These are phyloP conservation scores for Mucor lusitanicus DNA, from an alignment of 371 early-diverging fungal genomes.

Conservation along the genomic window DNA sequence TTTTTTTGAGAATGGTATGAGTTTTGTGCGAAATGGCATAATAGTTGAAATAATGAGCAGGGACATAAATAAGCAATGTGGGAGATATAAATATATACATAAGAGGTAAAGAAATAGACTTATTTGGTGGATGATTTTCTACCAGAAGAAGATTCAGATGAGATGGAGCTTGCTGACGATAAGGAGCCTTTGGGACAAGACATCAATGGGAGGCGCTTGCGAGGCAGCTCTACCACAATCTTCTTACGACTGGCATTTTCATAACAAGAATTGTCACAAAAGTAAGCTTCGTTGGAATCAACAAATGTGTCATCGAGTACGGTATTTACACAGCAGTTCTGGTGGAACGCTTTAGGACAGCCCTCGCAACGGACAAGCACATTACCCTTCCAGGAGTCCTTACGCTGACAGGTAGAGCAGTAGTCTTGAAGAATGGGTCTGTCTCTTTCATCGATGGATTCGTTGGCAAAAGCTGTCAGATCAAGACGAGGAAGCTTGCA, in stretches of 20 bases:
- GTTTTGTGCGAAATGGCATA: neutral
- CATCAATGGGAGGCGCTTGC: slow-evolving; percentile 73
- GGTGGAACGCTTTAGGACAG: slow-evolving; percentile 84
- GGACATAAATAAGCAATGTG: neutral
- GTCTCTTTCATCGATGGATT: slow-evolving; percentile 74
- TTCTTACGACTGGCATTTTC: slow-evolving; percentile 64
- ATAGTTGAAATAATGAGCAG: neutral
- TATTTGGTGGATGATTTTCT: neutral
- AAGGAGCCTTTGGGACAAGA: slow-evolving; percentile 51
- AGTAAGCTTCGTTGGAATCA: slow-evolving; percentile 59
- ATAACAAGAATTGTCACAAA: slow-evolving; percentile 70
- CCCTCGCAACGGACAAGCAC: slow-evolving; percentile 83
- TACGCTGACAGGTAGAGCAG: slow-evolving; percentile 79
- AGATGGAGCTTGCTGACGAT: neutral
- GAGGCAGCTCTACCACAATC: slow-evolving; percentile 66
- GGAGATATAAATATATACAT: neutral
- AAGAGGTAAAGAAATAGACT: neutral
- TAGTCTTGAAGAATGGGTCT: slow-evolving; percentile 88
- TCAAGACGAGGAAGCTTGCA: slow-evolving; percentile 87
- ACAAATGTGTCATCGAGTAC: slow-evolving; percentile 56
- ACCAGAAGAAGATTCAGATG: neutral
- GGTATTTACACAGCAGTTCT: slow-evolving; percentile 58
- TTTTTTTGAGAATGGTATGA: neutral
- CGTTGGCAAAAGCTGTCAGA: slow-evolving; percentile 73
- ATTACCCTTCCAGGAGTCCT: slow-evolving; percentile 67